These are phyloP conservation scores for Mycena sanguinolenta DNA, from an alignment of 768 basidiomycete genomes.

Conservation along the genomic window DNA sequence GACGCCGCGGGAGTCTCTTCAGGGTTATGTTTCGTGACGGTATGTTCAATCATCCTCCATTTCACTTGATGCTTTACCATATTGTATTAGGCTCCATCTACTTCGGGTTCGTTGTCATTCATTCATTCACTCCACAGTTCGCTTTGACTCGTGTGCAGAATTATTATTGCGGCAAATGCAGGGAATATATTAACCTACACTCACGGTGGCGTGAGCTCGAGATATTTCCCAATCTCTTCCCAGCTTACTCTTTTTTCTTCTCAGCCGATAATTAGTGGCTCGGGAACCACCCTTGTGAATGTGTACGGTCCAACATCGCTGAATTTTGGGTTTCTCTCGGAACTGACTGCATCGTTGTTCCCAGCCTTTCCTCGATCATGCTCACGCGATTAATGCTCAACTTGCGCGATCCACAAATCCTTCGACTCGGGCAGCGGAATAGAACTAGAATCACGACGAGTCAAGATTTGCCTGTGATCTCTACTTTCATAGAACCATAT, in stretches of 20 bases:
- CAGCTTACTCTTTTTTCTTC: not conserved
- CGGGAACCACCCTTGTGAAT: slow-evolving; percentile 6
- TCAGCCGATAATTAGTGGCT: slow-evolving; percentile 30
- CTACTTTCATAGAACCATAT: not conserved
- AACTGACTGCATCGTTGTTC: too few species aligned
- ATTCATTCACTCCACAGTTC: not conserved
- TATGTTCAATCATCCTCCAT: not conserved
- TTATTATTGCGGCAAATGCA: slow-evolving; percentile 26
- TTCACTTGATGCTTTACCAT: too few species aligned
- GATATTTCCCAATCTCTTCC: not conserved
- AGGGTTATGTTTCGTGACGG: slow-evolving; percentile 31
- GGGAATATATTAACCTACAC: slow-evolving; percentile 30
- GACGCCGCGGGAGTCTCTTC: slow-evolving; percentile 14
- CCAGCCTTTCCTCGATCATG: not conserved
- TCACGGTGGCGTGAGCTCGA: slow-evolving; percentile 23
- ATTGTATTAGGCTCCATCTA: slow-evolving; percentile 24
- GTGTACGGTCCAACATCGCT: too few species aligned
- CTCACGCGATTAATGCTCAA: not conserved
- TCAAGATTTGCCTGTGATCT: not conserved
- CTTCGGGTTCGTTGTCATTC: slow-evolving; percentile 24
- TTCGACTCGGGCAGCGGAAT: not conserved
- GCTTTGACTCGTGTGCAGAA: slow-evolving; percentile 8
- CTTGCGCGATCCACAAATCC: not conserved
- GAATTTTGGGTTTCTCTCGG: too few species aligned
- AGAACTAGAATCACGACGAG: not conserved